Percentiles rank a stretch among this genome's conserved stretches.
Evolutionary conservation across 1,284 basidiomycete species (phyloP).

Genomic region (Cronartium quercuum): DNA sequence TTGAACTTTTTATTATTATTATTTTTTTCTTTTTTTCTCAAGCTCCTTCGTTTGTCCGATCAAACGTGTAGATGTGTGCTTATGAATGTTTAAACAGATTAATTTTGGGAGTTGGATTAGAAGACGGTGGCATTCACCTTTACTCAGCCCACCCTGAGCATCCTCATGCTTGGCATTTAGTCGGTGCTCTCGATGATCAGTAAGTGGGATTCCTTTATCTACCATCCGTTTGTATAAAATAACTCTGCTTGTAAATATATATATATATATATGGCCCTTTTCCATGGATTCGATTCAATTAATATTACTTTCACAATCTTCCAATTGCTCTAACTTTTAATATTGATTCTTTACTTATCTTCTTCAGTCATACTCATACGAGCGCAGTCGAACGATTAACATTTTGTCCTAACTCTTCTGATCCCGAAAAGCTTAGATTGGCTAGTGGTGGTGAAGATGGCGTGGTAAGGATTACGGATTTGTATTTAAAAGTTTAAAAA

Average conservation of each 20-base stretch:
- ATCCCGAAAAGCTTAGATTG: slow-evolving; percentile 13
- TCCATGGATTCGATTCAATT: neutral
- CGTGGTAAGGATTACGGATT: slow-evolving; percentile 19
- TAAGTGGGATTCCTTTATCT: neutral
- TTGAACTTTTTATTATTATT: neutral
- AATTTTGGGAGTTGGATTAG: slow-evolving; percentile 26
- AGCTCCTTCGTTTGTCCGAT: neutral
- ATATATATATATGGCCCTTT: too few relatives aligned
- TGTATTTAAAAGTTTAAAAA: neutral
- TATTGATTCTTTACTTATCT: neutral
- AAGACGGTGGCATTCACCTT: slow-evolving; percentile 19
- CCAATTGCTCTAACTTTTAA: neutral
- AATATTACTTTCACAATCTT: neutral
- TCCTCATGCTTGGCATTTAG: neutral
- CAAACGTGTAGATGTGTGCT: neutral
- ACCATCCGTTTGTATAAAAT: neutral
- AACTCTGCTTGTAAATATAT: too few relatives aligned
- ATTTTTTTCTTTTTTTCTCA: neutral
- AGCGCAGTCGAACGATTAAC: slow-evolving; percentile 10
- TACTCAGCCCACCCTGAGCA: neutral
- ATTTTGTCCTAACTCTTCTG: slow-evolving; percentile 1
- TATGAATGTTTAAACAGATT: neutral
- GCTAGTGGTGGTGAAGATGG: slow-evolving; percentile 34
- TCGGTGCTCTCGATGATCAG: neutral
- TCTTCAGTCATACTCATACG: neutral